Conservation (phyloP, 1,284 basidiomycete genomes). For the Ustilago trichophora region DNA sequence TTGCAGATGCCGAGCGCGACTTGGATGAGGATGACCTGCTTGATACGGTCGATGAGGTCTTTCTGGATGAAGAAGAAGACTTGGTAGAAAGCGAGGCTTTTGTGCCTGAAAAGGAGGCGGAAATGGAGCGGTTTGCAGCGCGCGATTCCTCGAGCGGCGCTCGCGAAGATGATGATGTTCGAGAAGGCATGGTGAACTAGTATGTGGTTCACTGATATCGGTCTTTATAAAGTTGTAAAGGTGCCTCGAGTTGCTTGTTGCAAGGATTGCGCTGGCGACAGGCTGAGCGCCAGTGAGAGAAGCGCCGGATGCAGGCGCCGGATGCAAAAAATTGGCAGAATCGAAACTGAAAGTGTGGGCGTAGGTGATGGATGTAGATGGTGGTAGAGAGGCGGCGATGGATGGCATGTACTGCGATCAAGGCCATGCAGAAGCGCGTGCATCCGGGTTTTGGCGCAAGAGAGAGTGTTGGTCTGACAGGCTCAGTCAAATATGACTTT, state of each 20-base stretch:
- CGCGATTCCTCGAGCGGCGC: conserved; percentile 40
- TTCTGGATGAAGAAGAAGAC: conserved; percentile 19
- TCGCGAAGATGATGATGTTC: conserved; percentile 28
- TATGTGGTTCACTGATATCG: not conserved
- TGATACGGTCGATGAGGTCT: conserved; percentile 9
- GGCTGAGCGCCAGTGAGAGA: conserved; percentile 9
- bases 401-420: no score
- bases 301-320: not conserved
- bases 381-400: not conserved
- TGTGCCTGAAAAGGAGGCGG: conserved; percentile 42
- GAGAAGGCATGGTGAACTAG: conserved; percentile 23
- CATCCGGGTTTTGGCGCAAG: no score
- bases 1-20: conserved; percentile 34
- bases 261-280: conserved; percentile 5
- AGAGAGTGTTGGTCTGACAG: not conserved
- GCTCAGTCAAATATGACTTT: not conserved
- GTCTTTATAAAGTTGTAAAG: not conserved
- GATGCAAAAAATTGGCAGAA: no score
- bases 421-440: not conserved
- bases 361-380: not conserved
- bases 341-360: not conserved
- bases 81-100: conserved; percentile 36
- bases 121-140: conserved; percentile 42
- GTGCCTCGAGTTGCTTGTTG: not conserved
- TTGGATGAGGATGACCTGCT: conserved; percentile 26